Conservation (phyloP, 2,329 filamentous ascomycete species). For the Penicillium frequentans region DNA sequence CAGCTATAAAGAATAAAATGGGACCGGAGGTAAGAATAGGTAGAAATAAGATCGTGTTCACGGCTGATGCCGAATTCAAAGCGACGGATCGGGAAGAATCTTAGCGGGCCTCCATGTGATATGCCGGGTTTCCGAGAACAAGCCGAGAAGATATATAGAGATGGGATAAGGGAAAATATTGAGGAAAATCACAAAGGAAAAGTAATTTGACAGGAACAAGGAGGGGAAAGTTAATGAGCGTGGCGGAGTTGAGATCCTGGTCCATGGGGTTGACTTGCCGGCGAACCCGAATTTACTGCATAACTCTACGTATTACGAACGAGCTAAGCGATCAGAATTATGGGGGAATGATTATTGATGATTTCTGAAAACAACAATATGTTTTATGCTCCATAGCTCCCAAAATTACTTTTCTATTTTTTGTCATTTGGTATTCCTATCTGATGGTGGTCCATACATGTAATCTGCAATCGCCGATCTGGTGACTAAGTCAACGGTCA, state of each 20-base stretch:
- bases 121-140: conserved; percentile 20
- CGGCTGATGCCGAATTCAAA: conserved; percentile 8
- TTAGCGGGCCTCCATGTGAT: conserved; percentile 21
- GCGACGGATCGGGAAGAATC: conserved; percentile 28
- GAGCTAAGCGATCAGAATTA: no score
- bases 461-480: conserved; percentile 3
- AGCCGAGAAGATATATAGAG: neutral
- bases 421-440: neutral
- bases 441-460: neutral
- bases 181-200: neutral
- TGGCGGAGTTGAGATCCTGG: conserved; percentile 4
- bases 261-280: conserved; percentile 13
- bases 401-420: neutral
- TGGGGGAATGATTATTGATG: neutral
- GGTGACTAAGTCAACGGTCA: conserved; percentile 15
- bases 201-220: neutral
- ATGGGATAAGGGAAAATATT: neutral
- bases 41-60: conserved; percentile 1
- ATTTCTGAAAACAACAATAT: no score
- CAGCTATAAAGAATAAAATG: neutral
- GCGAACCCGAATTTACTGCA: conserved; percentile 7
- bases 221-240: neutral
- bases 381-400: neutral
- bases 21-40: neutral
- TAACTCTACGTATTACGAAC: neutral